A percentile compares a stretch with the other conserved stretches of the same genome.
phyloP scores from a whole-genome alignment of 768 basidiomycete species.

The Amanita inopinata region DNA sequence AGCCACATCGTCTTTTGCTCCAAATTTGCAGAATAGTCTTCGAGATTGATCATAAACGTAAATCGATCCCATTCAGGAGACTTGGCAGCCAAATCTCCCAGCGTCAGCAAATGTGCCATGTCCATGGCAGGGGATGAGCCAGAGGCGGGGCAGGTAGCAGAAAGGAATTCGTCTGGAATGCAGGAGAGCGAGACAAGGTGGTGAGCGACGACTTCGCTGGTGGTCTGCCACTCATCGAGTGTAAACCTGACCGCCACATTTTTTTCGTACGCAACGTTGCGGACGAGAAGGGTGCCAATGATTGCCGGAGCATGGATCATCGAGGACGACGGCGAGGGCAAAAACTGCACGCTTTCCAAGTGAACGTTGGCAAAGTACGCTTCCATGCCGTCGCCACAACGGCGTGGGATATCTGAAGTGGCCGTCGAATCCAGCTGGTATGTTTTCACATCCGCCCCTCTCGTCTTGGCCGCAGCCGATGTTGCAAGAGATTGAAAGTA shows the following conservation, averaged over 20 bases:
- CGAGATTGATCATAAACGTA: conserved; percentile 54
- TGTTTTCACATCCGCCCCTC: conserved; percentile 2
- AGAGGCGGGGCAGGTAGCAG: background rate
- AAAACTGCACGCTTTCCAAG: conserved; percentile 19
- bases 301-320: no score
- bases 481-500: conserved; percentile 1
- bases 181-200: conserved; percentile 33
- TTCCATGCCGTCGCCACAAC: background rate
- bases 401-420: conserved; percentile 20
- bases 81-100: conserved; percentile 13
- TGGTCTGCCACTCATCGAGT: conserved; percentile 90
- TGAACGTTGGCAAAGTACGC: conserved; percentile 20
- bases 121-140: no score
- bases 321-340: conserved; percentile 12
- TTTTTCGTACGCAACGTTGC: conserved; percentile 84
- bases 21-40: conserved; percentile 53
- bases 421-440: conserved; percentile 16
- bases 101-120: conserved; percentile 1
- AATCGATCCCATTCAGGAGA: conserved; percentile 44
- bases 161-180: conserved; percentile 18
- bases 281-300: conserved; percentile 70
- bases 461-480: background rate
- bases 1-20: conserved; percentile 47
- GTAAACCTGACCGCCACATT: conserved; percentile 81
- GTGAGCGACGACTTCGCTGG: conserved; percentile 66